Base-by-base conservation (phyloP, 106 monocot genomes). In the Ottelia alismoides region DNA sequence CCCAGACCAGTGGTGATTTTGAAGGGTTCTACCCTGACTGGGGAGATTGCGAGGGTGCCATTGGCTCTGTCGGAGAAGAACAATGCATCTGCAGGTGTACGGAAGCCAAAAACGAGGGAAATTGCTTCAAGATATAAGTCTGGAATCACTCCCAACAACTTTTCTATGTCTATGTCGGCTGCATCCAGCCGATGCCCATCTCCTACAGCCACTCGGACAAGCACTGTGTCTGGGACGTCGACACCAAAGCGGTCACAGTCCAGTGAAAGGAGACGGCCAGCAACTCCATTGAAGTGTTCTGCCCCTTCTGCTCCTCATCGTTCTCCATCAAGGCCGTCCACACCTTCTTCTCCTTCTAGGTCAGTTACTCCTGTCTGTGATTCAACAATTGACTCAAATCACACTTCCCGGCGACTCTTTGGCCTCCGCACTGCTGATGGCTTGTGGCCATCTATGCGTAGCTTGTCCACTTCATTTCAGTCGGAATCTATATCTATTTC, bases 371-470 rank as follows among this genome's bases (percentile, higher is more conserved):
- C 78, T 12, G 75, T 69, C 11, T 60, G 59, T 27, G 80, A 84
- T 47, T 65, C 71, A 7, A 23, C 61, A 21, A 44, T 20, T 11
- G 90, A 77, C 29, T 53, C 51, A 27, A 76, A 60, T 20, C 66
- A 22, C 52, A 69, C 68, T 54, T 44, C 79, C 0, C 53, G 67
- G 19, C 45, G 59, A 18, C 20, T 49, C 23, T 25, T 53, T 27
- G 62, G 48, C 51, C 61, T 50, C 7, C 47, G 75, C 31, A 65
- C 65, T 28, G 51, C 72, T 11, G 82, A 90, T 70, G 81, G 76
- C 0, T 47, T 82, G 49, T 89, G 96, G 89, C 90, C 98, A 54
- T 70, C 90, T 1, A 82, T 90, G 68, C 70, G 85, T 22, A 86
- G 66, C 25, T 57, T 90, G 1, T 80, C 90, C 55, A 49, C 85